phyloP scores from a whole-genome alignment of 1,284 basidiomycete genomes.

The Rhizoctonia solani region DNA sequence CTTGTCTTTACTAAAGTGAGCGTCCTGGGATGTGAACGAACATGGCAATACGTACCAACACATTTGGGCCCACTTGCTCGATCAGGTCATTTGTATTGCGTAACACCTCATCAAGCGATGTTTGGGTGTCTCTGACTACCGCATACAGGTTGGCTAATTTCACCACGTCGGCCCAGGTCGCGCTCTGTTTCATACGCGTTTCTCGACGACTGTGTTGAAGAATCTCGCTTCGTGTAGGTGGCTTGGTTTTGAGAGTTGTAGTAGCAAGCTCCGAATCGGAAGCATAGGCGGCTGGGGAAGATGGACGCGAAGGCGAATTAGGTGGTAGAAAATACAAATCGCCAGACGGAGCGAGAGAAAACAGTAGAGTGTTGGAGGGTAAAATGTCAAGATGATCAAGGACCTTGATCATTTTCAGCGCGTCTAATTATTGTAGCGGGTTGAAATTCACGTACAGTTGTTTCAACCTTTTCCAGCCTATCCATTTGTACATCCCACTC shows the following conservation, averaged over 20 bases:
- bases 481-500: slow-evolving; percentile 69
- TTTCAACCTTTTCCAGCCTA: slow-evolving; percentile 62
- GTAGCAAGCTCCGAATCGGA: slow-evolving; percentile 63
- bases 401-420: slow-evolving; percentile 46
- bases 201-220: slow-evolving; percentile 46
- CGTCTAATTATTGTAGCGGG: slow-evolving; percentile 25
- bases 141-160: slow-evolving; percentile 22
- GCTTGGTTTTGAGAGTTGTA: slow-evolving; percentile 23
- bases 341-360: slow-evolving; percentile 64
- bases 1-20: slow-evolving; percentile 46
- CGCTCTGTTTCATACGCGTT: slow-evolving; percentile 41
- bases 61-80: slow-evolving; percentile 43
- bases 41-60: slow-evolving; percentile 49
- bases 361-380: slow-evolving; percentile 72
- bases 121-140: slow-evolving; percentile 18
- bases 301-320: slow-evolving; percentile 44
- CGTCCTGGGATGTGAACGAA: slow-evolving; percentile 9
- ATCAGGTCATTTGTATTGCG: slow-evolving; percentile 48
- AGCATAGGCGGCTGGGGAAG: slow-evolving; percentile 60
- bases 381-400: slow-evolving; percentile 55
- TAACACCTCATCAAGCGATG: slow-evolving; percentile 50
- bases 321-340: slow-evolving; percentile 60
- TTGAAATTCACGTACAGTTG: slow-evolving; percentile 56
- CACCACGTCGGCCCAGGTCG: slow-evolving; percentile 16
- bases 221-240: slow-evolving; percentile 33